Evolutionary conservation across 352 stramenopile species (phyloP).

Genomic region (Phytophthora citricola): DNA sequence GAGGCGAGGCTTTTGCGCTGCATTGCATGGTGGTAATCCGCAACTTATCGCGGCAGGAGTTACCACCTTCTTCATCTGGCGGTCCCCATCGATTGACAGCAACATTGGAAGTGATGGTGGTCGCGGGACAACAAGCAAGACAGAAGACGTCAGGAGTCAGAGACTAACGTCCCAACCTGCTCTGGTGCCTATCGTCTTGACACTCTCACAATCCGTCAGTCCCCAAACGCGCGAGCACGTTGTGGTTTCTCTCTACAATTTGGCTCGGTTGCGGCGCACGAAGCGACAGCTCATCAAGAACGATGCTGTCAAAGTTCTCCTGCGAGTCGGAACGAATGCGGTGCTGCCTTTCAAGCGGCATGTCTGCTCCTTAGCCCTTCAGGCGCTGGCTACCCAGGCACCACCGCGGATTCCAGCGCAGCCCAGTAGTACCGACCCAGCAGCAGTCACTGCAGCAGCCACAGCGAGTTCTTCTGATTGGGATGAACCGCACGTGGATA

Average conservation of each 20-base stretch:
- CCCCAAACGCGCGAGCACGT: constrained; percentile 74
- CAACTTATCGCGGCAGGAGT: constrained; percentile 66
- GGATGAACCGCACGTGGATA: constrained; percentile 58
- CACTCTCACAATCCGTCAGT: constrained; percentile 50
- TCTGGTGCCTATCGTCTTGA: constrained; percentile 65
- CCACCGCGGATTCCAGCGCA: constrained; percentile 24
- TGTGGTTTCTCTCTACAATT: constrained; percentile 71
- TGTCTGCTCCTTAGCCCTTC: constrained; percentile 67
- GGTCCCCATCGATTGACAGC: constrained; percentile 3
- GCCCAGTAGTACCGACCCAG: constrained; percentile 25
- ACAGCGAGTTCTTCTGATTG: constrained; percentile 21
- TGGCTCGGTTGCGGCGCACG: constrained; percentile 59
- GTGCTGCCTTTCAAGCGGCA: constrained; percentile 63
- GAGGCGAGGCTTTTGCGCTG: constrained; percentile 73
- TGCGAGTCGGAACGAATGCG: constrained; percentile 55
- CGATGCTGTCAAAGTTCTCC: constrained; percentile 77
- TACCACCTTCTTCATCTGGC: neutral
- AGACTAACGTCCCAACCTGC: constrained; percentile 58
- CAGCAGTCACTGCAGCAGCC: constrained; percentile 10
- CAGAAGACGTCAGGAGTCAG: constrained; percentile 61
- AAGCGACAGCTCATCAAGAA: constrained; percentile 76
- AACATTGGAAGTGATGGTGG: constrained; percentile 5
- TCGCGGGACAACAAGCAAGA: constrained; percentile 11
- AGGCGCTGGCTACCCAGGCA: constrained; percentile 57
- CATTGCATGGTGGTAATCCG: constrained; percentile 70